Evolutionary conservation across 345 rosid genomes (phyloP).

Genomic region (Rhizophora apiculata): DNA sequence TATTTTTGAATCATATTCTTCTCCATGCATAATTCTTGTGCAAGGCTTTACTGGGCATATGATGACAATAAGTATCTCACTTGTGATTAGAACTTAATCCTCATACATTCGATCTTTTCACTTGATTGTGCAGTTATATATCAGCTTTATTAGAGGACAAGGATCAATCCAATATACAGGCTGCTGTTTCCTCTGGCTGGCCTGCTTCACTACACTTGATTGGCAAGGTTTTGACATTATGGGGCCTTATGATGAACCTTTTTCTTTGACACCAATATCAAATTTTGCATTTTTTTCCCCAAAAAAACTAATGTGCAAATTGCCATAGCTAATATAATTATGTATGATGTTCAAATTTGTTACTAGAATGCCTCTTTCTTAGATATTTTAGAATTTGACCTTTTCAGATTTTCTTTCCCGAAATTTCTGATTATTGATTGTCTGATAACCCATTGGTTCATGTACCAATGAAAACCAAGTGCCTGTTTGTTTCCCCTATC

Average conservation of each 20-base stretch:
- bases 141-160: conserved; percentile 69
- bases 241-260: not conserved
- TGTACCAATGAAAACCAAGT: not conserved
- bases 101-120: not conserved
- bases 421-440: not conserved
- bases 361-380: not conserved
- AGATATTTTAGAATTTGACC: not conserved
- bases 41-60: no score
- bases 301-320: not conserved
- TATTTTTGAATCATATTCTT: not conserved
- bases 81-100: not conserved
- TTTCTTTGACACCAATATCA: not conserved
- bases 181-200: conserved; percentile 79
- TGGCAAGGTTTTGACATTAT: conserved; percentile 62
- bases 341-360: not conserved
- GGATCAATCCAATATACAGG: conserved; percentile 51
- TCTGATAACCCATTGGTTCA: not conserved
- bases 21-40: not conserved
- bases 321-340: conserved; percentile 2
- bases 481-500: not conserved
- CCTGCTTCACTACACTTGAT: conserved; percentile 93
- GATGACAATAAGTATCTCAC: not conserved
- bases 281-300: not conserved
- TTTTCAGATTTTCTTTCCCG: not conserved
- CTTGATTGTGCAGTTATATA: conserved; percentile 56